Conservation (phyloP, 371 early-diverging fungal species). For the Fennellomyces sp. region DNA sequence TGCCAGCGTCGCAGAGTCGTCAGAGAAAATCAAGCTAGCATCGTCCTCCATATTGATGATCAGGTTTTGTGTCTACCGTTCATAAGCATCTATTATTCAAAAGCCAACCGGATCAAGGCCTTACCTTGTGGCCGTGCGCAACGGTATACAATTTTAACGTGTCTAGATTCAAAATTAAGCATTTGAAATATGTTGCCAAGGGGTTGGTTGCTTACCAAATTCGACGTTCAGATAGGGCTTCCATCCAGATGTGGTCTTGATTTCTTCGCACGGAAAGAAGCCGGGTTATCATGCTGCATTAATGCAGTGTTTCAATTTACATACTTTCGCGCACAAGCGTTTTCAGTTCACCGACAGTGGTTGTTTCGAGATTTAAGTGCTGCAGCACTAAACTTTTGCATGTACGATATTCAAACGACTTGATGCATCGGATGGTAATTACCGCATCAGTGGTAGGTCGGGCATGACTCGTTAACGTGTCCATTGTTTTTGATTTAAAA, state of each 20-base stretch:
- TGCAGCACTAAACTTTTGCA: constrained; percentile 82
- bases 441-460: constrained; percentile 61
- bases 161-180: constrained; percentile 41
- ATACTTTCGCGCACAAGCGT: constrained; percentile 68
- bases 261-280: constrained; percentile 38
- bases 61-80: constrained; percentile 67
- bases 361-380: constrained; percentile 66
- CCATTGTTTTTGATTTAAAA: neutral
- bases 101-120: neutral
- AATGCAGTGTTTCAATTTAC: too few species aligned
- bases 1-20: constrained; percentile 64
- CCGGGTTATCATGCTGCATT: neutral
- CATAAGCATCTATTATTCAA: neutral
- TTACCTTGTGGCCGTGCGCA: constrained; percentile 84
- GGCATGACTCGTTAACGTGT: constrained; percentile 52
- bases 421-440: constrained; percentile 87
- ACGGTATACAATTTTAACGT: constrained; percentile 87
- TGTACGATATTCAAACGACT: constrained; percentile 89
- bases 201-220: constrained; percentile 52
- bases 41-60: constrained; percentile 88
- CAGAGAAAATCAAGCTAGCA: constrained; percentile 61
- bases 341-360: constrained; percentile 75
- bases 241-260: constrained; percentile 67
- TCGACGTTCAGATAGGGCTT: constrained; percentile 71
- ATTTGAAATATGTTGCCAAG: neutral